A percentile compares a stretch with the other conserved stretches of the same genome.
Conservation (phyloP, 257 asterid genomes). For the Capsicum pubescens region DNA sequence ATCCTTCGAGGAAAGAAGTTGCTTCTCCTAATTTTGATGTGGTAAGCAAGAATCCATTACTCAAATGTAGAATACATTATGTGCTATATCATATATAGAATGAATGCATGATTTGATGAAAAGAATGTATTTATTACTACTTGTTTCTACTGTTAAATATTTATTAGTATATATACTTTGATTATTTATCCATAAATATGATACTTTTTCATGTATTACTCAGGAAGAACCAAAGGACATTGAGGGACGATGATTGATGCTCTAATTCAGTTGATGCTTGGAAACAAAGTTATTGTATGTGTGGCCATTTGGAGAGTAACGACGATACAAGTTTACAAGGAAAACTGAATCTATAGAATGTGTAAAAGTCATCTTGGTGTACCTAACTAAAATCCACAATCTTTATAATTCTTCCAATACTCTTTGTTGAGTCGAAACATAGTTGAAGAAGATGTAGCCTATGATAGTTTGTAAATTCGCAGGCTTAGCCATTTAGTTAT, state of each 20-base stretch:
- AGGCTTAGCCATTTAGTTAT: not conserved
- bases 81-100: conserved; percentile 31
- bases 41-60: conserved; percentile 68
- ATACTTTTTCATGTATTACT: conserved; percentile 35
- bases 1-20: conserved; percentile 46
- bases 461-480: not conserved
- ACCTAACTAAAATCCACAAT: not conserved
- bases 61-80: conserved; percentile 41
- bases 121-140: not conserved
- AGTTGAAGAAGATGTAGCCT: not conserved
- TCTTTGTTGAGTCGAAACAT: not conserved
- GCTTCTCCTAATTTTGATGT: conserved; percentile 38
- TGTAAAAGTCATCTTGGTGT: not conserved
- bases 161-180: not conserved
- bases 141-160: not conserved
- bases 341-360: not conserved
- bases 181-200: not conserved
- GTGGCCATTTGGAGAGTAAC: not conserved
- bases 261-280: not conserved
- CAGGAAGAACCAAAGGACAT: conserved; percentile 41
- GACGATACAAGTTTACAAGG: not conserved
- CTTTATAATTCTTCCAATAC: not conserved
- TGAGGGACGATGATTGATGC: conserved; percentile 32
- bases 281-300: not conserved
- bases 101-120: conserved; percentile 27